Base-by-base conservation (phyloP, 2,329 filamentous ascomycete genomes). In the Scorias spongiosa region DNA sequence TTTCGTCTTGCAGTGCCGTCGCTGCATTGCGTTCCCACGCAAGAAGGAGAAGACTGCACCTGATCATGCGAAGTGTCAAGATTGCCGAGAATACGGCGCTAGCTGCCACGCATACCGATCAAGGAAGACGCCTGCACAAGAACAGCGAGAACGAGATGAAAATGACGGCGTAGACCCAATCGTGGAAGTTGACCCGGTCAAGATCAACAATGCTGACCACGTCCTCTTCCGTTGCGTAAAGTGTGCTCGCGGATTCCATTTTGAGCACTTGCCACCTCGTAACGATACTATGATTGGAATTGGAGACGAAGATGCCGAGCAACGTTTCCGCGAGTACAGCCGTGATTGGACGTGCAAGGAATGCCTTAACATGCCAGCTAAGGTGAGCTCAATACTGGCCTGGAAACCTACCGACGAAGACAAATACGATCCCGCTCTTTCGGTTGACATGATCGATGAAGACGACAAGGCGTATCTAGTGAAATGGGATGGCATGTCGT, bases 381-480 rank as follows among this genome's bases (percentile, higher is more conserved):
- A 88, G 54, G 76, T 94, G 12, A 75, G 83, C 45, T 70, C 71
- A n/a, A 63, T 98, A 5, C 80, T 96, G 43, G 87, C 89, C 11
- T 98, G 91, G 91, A 78, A 89, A 46, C 86, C 86, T 0, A 60
- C 68, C 0, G 67, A 82, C 52, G 65, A 73, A 18, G 68, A 76
- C 10, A 64, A 63, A 1, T 80, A 81, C 52, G 61, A 64, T 11
- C 57, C 68, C 3, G 75, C 72, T 2, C 66, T 71, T 42, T 65
- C 67, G 1, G 69, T 71, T 40, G 65, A 76, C 26, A 65, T 74
- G 43, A 65, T 84, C n/a, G 62, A 65, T 10, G 81, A 91, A 55
- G 81, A 86, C 44, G 71, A 83, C n/a, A 88, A 88, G 51, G 86
- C 95, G 52, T 98, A 96, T 56, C 73, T 98, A 2, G 66, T 98